Evolutionary conservation across 306 rosid species (phyloP), one percentile per base, ranked within the genome.

Genomic region (Luffa aegyptiaca): DNA sequence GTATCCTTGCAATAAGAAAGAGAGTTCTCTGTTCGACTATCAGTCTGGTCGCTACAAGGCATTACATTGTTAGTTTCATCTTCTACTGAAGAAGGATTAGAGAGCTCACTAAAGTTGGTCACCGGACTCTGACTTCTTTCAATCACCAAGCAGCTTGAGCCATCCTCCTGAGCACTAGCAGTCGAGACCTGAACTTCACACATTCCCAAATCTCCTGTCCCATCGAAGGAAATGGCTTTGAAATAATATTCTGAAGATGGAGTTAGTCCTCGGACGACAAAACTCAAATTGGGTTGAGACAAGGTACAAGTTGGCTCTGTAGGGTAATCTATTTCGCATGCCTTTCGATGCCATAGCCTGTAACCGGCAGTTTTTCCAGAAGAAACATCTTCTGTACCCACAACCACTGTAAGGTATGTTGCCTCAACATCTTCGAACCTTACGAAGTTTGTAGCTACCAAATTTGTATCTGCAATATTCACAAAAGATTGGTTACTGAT

Each of bases 21-120:
- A 84, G 85, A 87, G 82, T 88, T 84, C 45, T 86, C 89, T 17
- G 84, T 87, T 71, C 83, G 91, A 80, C 88, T 90, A 76, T 85
- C 89, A 18, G 83, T 83, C 76, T 86, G 93, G 81, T 90, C 93
- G 37, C 87, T 84, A 53, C 83, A 89, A 9, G 90, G 94, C 59
- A 85, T 82, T 14, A 86, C 77, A 85, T 93, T 93, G 84, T 91
- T 94, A 36, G 93, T 94, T 86, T 94, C 98, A 84, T 94, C 97
- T 84, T 92, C 98, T 62, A 92, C 92, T 3, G 98, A 94, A 44
- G 97, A 94, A 5, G 98, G 98, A 90, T 92, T 92, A 53, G 98
- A 92, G 82, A 94, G 96, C 87, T 90, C 89, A 84, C 98, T 94
- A 36, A 88, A 88, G 88, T 90, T 94, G 81, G 96, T 94, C 73